Base-by-base conservation (phyloP, 2,329 filamentous ascomycete genomes). In the Xylaria sp. region DNA sequence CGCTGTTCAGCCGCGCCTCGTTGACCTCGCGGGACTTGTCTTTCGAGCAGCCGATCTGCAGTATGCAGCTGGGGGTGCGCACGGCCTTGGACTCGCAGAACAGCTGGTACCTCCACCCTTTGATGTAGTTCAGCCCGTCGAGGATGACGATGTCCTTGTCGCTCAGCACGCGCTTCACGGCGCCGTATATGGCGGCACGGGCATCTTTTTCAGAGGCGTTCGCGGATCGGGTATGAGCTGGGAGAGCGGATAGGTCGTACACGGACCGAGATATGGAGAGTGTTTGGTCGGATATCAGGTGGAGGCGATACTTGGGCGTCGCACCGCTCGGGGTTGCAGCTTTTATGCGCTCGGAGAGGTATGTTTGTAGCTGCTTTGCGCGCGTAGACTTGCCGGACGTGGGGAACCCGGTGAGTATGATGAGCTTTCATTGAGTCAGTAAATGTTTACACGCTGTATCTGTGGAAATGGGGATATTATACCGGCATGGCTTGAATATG, bases 91-190 rank as follows among this genome's bases (percentile, higher is more conserved):
- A 89, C 80, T 96, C 92, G 81, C 92, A 95, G 78, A 90, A 91
- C 25, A 96, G 83, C 82, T 96, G 92, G 77, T 96, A 96, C 55
- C 93, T 86, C 87, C 92, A 96, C 42, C 92, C 93, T 79, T 96
- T 96, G 81, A 96, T 96, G 80, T 96, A 96, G 79, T 96, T 96
- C 67, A 92, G 81, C 1, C 90, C 89, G 77, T 96, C 92, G 17
- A 93, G 87, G 53, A 96, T 87, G 59, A 96, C 91, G 65, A 96
- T 89, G 74, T 93, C 90, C 73, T 88, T 88, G 63, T 89, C 86
- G 67, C 86, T 89, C 33, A 96, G 84, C 55, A 89, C 86, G 49
- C 92, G 86, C 83, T 95, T 95, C 51, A 95, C 90, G 67, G 92
- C 92, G 67, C 87, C 92, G 77, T 92, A 93, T 62, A 93, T 84